phyloP scores from a whole-genome alignment of 805 yeast species.

The Candida patagonica region DNA sequence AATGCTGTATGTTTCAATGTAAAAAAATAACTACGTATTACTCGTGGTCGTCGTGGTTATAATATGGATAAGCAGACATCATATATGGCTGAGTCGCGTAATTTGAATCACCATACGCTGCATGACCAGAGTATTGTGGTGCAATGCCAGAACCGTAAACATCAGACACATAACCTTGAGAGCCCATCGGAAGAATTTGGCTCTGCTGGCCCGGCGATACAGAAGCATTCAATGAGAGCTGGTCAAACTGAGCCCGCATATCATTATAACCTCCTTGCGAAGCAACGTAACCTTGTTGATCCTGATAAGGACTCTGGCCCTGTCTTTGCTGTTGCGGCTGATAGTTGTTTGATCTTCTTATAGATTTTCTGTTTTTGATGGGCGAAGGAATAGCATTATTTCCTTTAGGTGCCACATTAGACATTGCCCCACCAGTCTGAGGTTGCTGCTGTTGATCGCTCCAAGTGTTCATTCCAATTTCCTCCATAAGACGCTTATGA shows the following conservation, averaged over 20 bases:
- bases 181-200: not conserved
- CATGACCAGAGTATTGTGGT: no score
- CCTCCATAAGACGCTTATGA: slow-evolving; percentile 82
- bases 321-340: slow-evolving; percentile 8
- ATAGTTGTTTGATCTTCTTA: not conserved
- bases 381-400: not conserved
- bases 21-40: no score
- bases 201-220: not conserved
- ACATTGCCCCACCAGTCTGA: not conserved
- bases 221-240: not conserved
- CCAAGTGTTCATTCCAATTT: slow-evolving; percentile 54
- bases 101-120: no score
- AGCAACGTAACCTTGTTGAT: not conserved
- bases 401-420: not conserved
- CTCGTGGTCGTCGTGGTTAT: no score
- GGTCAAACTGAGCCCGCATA: not conserved
- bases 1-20: no score
- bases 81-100: no score
- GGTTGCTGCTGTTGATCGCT: not conserved
- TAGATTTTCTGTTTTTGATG: not conserved
- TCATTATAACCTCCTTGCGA: slow-evolving; percentile 1
- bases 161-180: no score
- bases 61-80: no score
- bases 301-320: slow-evolving; percentile 4
- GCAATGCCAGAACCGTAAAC: no score